phyloP scores from a whole-genome alignment of 352 stramenopile species.

The Phytophthora pisi region DNA sequence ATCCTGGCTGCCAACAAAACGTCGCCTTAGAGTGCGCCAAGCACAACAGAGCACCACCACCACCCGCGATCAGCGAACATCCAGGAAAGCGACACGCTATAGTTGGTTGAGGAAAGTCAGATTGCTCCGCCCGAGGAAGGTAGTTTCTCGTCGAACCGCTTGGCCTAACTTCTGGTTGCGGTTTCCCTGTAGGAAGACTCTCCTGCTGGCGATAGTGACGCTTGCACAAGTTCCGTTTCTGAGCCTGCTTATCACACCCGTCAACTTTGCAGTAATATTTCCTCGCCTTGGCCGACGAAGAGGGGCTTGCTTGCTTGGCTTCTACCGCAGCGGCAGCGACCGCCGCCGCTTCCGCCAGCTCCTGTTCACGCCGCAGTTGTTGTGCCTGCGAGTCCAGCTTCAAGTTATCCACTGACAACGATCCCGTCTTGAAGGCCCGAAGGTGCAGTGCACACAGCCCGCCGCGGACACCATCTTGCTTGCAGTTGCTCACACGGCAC shows the following conservation, averaged over 20 bases:
- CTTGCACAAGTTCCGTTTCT: slow-evolving; percentile 68
- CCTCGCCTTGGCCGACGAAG: slow-evolving; percentile 38
- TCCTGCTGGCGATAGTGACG: slow-evolving; percentile 61
- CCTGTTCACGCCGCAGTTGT: slow-evolving; percentile 30
- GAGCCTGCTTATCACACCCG: slow-evolving; percentile 65
- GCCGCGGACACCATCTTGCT: slow-evolving; percentile 25
- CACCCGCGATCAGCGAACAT: slow-evolving; percentile 41
- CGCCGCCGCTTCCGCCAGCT: slow-evolving; percentile 24
- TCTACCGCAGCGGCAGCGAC: slow-evolving; percentile 20
- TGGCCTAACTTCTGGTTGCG: slow-evolving; percentile 11
- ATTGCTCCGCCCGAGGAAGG: slow-evolving; percentile 3
- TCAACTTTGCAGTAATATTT: slow-evolving; percentile 77
- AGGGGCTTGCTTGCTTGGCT: slow-evolving; percentile 22
- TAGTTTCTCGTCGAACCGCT: slow-evolving; percentile 9
- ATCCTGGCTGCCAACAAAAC: slow-evolving; percentile 68
- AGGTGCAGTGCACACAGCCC: slow-evolving; percentile 60
- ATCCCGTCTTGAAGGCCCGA: slow-evolving; percentile 50
- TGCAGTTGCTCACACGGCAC: slow-evolving; percentile 56
- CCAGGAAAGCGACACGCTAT: slow-evolving; percentile 47
- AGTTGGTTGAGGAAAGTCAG: slow-evolving; percentile 7
- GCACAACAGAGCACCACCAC: slow-evolving; percentile 42
- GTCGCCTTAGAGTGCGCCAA: slow-evolving; percentile 50
- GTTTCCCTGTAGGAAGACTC: slow-evolving; percentile 14
- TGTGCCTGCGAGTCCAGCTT: slow-evolving; percentile 47
- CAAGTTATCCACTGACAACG: slow-evolving; percentile 67